phyloP scores from a whole-genome alignment of 768 basidiomycete species.

The Phanerochaete sordida region DNA sequence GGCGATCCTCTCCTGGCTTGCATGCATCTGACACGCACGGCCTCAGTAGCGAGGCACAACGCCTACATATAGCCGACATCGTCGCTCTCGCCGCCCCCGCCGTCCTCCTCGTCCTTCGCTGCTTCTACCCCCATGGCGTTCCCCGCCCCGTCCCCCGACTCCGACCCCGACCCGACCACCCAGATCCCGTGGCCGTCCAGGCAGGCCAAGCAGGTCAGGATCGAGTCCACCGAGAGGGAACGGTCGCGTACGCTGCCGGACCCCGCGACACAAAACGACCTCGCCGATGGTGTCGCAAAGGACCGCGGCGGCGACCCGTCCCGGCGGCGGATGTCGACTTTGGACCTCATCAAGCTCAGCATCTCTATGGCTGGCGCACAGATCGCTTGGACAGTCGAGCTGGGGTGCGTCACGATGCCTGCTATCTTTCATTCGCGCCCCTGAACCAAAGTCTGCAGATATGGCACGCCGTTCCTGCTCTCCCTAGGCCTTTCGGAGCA shows the following conservation, averaged over 20 bases:
- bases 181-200: constrained; percentile 75
- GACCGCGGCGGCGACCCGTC: not conserved
- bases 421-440: not conserved
- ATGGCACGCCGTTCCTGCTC: constrained; percentile 92
- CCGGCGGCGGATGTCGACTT: constrained; percentile 29
- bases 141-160: constrained; percentile 38
- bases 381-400: constrained; percentile 93
- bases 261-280: constrained; percentile 4
- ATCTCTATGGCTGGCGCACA: constrained; percentile 95
- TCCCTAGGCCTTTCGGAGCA: constrained; percentile 80
- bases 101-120: not conserved
- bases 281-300: constrained; percentile 17
- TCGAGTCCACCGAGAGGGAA: constrained; percentile 10
- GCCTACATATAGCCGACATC: constrained; percentile 9
- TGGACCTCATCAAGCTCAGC: constrained; percentile 67
- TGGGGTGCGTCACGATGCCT: constrained; percentile 59
- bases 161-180: constrained; percentile 74
- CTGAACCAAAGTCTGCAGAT: constrained; percentile 45
- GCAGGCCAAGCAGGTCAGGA: constrained; percentile 18
- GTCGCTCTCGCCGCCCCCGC: not conserved
- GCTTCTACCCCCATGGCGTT: no score
- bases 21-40: not conserved
- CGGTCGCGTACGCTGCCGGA: constrained; percentile 2
- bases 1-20: not conserved
- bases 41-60: not conserved